Evolutionary conservation across 768 basidiomycete genomes (phyloP).

Genomic region (Lentinula guzmanii): DNA sequence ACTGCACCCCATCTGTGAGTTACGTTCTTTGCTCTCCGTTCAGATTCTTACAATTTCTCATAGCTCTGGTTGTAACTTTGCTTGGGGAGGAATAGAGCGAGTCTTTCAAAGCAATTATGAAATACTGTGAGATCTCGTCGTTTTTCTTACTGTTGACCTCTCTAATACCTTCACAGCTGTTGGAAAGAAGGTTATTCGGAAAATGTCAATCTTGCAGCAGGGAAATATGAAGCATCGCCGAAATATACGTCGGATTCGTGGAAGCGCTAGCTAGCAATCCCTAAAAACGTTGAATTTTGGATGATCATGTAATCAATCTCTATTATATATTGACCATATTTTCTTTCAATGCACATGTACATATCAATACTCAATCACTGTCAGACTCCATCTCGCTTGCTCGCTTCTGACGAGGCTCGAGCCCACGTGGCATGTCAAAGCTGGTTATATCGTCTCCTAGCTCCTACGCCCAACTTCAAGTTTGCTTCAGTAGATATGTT

Average conservation of each 20-base stretch:
- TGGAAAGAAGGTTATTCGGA: neutral
- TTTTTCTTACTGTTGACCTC: too few species aligned
- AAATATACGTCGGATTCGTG: neutral
- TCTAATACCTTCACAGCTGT: neutral
- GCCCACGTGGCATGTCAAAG: neutral
- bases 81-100: neutral
- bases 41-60: neutral
- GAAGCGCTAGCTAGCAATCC: neutral
- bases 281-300: too few species aligned
- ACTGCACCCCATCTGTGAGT: slow-evolving; percentile 42
- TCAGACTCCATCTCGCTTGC: too few species aligned
- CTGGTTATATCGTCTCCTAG: neutral
- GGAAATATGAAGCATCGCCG: neutral
- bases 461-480: neutral
- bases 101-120: slow-evolving; percentile 1
- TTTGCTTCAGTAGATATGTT: neutral
- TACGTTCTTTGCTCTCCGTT: neutral
- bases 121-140: neutral
- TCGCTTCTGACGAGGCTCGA: too few species aligned
- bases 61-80: neutral
- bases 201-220: neutral
- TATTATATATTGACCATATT: too few species aligned
- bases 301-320: too few species aligned
- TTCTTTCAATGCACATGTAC: too few species aligned
- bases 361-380: too few species aligned